A percentile compares a stretch with the other conserved stretches of the same genome.
Evolutionary conservation across 1,284 basidiomycete genomes (phyloP).

Genomic region (Boletellus deceptivus): DNA sequence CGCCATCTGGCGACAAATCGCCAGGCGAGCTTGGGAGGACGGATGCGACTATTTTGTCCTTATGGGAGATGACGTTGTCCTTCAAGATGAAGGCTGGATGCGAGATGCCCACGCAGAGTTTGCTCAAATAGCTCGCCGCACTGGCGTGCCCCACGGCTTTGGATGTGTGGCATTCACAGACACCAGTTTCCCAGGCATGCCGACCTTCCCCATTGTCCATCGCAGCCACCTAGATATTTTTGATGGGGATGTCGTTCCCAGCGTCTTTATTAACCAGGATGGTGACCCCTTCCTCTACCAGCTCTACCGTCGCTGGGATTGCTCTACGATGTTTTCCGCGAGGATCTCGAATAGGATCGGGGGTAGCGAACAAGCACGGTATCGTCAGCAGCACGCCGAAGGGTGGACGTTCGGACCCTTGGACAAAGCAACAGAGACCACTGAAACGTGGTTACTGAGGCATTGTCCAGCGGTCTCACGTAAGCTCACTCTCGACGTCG

Average conservation of each 20-base stretch:
- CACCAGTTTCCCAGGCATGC: slow-evolving; percentile 56
- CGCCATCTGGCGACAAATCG: slow-evolving; percentile 51
- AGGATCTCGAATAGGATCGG: slow-evolving; percentile 47
- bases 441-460: slow-evolving; percentile 39
- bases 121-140: slow-evolving; percentile 29
- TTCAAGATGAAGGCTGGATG: slow-evolving; percentile 55
- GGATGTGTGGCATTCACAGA: slow-evolving; percentile 61
- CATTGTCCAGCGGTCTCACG: slow-evolving; percentile 25
- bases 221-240: slow-evolving; percentile 57
- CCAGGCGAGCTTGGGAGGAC: slow-evolving; percentile 47
- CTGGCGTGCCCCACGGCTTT: slow-evolving; percentile 43
- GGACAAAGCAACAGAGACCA: slow-evolving; percentile 37
- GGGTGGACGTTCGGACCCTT: slow-evolving; percentile 53
- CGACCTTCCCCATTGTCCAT: slow-evolving; percentile 58
- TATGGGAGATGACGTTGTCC: slow-evolving; percentile 54
- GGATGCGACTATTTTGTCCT: slow-evolving; percentile 51
- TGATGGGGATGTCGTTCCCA: slow-evolving; percentile 48
- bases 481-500: slow-evolving; percentile 50
- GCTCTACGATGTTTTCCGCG: slow-evolving; percentile 44
- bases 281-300: slow-evolving; percentile 59
- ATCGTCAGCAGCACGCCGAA: slow-evolving; percentile 41
- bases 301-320: slow-evolving; percentile 56
- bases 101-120: slow-evolving; percentile 41
- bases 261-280: slow-evolving; percentile 56
- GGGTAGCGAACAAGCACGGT: slow-evolving; percentile 46